Conservation (phyloP, 1,284 basidiomycete genomes). For the Tremellales sp. region DNA sequence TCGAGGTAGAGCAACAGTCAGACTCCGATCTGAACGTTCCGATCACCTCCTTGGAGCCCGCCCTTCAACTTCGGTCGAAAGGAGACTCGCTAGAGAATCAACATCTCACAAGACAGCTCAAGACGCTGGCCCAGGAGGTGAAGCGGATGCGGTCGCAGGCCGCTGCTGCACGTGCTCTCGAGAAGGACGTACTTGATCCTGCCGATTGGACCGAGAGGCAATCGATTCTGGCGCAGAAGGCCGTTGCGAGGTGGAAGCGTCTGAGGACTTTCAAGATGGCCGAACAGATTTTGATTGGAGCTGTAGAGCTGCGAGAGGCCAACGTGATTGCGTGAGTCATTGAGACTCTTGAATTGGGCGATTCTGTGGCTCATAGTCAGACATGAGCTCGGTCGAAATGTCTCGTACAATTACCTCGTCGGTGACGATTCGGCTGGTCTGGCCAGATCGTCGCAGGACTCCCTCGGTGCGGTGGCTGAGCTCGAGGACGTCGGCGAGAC, state of each 20-base stretch:
- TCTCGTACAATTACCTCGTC: slow-evolving; percentile 87
- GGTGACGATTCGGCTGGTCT: slow-evolving; percentile 57
- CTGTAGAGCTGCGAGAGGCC: slow-evolving; percentile 86
- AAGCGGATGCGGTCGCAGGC: slow-evolving; percentile 72
- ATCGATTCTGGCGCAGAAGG: slow-evolving; percentile 70
- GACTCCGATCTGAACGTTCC: slow-evolving; percentile 8
- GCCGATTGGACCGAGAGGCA: slow-evolving; percentile 75
- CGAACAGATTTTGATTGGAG: slow-evolving; percentile 77
- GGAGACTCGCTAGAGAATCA: slow-evolving; percentile 74
- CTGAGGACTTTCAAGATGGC: slow-evolving; percentile 87
- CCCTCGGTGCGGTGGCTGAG: slow-evolving; percentile 77
- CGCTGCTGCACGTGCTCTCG: slow-evolving; percentile 60
- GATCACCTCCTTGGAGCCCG: not conserved
- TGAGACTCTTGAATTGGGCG: slow-evolving; percentile 4
- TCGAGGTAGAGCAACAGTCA: slow-evolving; percentile 7
- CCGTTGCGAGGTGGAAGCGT: slow-evolving; percentile 76
- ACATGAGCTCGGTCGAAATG: slow-evolving; percentile 76
- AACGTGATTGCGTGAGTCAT: slow-evolving; percentile 77
- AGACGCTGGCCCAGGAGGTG: slow-evolving; percentile 75
- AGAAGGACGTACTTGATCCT: slow-evolving; percentile 66
- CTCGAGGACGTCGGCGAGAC: slow-evolving; percentile 84
- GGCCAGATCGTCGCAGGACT: slow-evolving; percentile 77
- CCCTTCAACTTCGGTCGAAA: not conserved
- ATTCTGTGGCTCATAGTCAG: slow-evolving; percentile 50
- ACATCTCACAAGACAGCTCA: slow-evolving; percentile 82